These are phyloP conservation scores for Rosa lucieae DNA, from an alignment of 306 rosid species.

Conservation along the genomic window DNA sequence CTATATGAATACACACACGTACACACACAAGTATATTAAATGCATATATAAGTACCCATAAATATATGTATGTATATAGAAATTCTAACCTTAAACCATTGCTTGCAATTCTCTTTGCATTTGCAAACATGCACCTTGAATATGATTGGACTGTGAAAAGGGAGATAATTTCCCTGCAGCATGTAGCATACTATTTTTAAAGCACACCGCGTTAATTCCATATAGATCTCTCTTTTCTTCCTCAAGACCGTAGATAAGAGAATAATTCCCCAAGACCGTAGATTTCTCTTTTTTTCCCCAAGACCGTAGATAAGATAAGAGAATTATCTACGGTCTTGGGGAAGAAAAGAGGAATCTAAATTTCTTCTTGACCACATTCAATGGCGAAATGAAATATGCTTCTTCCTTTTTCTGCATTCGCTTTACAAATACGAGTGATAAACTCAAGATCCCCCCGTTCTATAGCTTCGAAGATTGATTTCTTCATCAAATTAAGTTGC, in stretches of 20 bases:
- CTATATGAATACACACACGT: no score
- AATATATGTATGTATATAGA: no score
- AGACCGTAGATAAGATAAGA: no score
- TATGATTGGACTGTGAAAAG: not conserved
- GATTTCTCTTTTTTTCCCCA: no score
- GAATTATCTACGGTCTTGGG: no score
- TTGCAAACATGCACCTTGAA: not conserved
- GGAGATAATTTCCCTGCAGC: not conserved
- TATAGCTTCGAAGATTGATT: not conserved
- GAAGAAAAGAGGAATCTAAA: no score
- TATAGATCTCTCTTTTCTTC: no score
- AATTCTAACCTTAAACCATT: not conserved
- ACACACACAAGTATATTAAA: no score
- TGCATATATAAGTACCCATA: no score
- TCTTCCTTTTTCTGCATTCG: not conserved
- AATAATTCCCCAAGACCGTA: no score
- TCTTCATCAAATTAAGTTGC: not conserved
- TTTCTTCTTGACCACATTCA: not conserved
- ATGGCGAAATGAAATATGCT: not conserved
- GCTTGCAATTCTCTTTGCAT: not conserved
- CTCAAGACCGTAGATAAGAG: not conserved
- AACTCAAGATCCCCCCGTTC: not conserved
- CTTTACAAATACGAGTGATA: not conserved
- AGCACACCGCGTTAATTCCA: not conserved
- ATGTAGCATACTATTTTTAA: not conserved